phyloP scores from a whole-genome alignment of 345 rosid species.

The Viola odorata region DNA sequence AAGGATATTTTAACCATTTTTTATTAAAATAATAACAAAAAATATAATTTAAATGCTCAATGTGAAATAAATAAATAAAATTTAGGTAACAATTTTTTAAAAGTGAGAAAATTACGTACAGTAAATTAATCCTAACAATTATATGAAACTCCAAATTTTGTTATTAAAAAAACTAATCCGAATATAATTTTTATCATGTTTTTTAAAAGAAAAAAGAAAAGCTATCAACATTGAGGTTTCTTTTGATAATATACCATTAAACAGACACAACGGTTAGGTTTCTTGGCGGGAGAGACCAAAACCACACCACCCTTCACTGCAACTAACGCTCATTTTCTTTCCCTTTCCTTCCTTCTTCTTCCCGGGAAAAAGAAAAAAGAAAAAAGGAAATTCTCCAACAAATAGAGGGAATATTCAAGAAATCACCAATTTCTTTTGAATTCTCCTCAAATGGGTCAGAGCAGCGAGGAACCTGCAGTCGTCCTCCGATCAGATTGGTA shows the following conservation, averaged over 20 bases:
- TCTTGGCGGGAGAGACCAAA: constrained; percentile 27
- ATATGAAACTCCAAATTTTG: too few relatives aligned
- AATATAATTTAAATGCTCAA: too few relatives aligned
- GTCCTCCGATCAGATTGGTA: constrained; percentile 34
- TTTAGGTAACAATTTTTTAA: too few relatives aligned
- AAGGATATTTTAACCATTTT: too few relatives aligned
- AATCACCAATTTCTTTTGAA: neutral
- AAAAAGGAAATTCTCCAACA: neutral
- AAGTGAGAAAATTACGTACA: too few relatives aligned
- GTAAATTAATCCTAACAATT: too few relatives aligned
- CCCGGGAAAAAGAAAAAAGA: neutral
- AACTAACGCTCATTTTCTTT: neutral
- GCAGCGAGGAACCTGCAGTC: neutral
- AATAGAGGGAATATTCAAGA: neutral
- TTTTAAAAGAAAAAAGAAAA: too few relatives aligned
- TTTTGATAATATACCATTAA: neutral
- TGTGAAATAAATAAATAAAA: too few relatives aligned
- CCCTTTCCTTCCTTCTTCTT: neutral
- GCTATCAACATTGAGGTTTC: too few relatives aligned
- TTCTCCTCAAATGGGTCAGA: constrained; percentile 29
- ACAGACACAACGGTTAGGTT: constrained; percentile 19
- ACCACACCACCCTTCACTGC: neutral
- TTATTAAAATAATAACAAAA: too few relatives aligned
- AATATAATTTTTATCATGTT: too few relatives aligned
- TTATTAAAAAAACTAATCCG: too few relatives aligned